Percentiles rank a stretch among this genome's conserved stretches.
Evolutionary conservation across 208 protist species (phyloP).

Genomic region (Leishmania major): DNA sequence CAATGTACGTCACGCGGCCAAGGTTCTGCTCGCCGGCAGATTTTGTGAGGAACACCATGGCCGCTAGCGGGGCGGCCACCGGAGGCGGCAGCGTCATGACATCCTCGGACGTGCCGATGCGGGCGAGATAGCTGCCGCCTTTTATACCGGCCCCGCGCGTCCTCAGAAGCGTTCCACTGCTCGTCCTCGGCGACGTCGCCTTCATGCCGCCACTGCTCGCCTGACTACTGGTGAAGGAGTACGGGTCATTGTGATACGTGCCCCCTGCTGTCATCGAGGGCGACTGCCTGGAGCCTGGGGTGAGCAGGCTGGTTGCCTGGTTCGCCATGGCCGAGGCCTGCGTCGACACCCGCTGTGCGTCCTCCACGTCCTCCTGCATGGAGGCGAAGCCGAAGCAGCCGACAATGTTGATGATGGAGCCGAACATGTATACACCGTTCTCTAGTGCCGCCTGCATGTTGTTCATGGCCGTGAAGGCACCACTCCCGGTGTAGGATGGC

Average conservation of each 20-base stretch:
- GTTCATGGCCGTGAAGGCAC: constrained; percentile 14
- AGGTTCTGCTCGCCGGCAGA: constrained; percentile 89
- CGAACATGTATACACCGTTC: constrained; percentile 61
- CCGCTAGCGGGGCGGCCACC: constrained; percentile 73
- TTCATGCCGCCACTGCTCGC: constrained; percentile 22
- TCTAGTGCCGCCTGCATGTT: constrained; percentile 45
- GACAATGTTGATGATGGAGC: constrained; percentile 80
- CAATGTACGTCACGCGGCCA: constrained; percentile 74
- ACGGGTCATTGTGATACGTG: constrained; percentile 44
- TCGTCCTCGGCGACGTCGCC: not conserved
- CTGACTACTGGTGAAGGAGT: constrained; percentile 32
- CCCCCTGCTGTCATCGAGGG: constrained; percentile 11
- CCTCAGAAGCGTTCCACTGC: constrained; percentile 28
- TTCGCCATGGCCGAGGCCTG: constrained; percentile 11
- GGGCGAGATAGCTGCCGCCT: constrained; percentile 12
- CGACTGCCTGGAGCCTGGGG: constrained; percentile 15
- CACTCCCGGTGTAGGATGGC: constrained; percentile 6
- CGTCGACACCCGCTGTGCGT: constrained; percentile 27
- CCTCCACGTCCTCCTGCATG: constrained; percentile 69
- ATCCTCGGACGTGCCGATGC: constrained; percentile 13
- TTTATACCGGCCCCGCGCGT: constrained; percentile 16
- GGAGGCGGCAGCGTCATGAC: constrained; percentile 58
- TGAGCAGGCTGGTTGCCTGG: constrained; percentile 24
- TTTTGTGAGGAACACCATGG: constrained; percentile 87
- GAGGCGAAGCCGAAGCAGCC: constrained; percentile 86